These are phyloP conservation scores for Sporopachydermia lactativora DNA, from an alignment of 805 yeast species.

Conservation along the genomic window DNA sequence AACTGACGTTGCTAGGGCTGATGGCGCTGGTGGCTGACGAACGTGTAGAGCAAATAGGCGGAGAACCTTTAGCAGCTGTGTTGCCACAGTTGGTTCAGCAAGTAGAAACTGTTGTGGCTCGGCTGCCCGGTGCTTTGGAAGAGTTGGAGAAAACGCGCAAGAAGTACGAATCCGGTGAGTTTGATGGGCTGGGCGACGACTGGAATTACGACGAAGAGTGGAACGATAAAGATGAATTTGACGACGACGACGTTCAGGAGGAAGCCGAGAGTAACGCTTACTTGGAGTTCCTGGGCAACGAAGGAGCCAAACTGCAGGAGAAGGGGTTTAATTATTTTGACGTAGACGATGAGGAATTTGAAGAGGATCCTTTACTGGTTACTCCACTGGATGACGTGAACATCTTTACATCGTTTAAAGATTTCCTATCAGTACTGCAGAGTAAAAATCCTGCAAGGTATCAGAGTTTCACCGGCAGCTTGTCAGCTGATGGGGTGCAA, in stretches of 20 bases:
- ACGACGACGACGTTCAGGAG: constrained; percentile 14
- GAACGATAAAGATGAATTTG: constrained; percentile 17
- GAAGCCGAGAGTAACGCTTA: constrained; percentile 26
- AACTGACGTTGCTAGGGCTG: constrained; percentile 56
- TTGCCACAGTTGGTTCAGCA: constrained; percentile 36
- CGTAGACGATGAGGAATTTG: constrained; percentile 58
- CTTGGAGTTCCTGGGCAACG: constrained; percentile 32
- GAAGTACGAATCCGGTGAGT: constrained; percentile 27
- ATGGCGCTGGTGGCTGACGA: constrained; percentile 31
- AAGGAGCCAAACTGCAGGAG: constrained; percentile 25
- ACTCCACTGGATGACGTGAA: constrained; percentile 70
- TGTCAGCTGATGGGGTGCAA: constrained; percentile 23
- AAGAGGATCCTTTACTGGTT: constrained; percentile 70
- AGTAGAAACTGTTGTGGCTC: constrained; percentile 37
- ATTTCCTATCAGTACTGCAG: constrained; percentile 35
- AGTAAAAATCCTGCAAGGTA: constrained; percentile 33
- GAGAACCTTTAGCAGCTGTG: constrained; percentile 17
- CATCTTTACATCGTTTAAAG: constrained; percentile 52
- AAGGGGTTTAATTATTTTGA: constrained; percentile 22
- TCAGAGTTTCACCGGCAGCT: constrained; percentile 28
- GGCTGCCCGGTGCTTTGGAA: constrained; percentile 59
- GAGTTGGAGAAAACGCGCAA: constrained; percentile 49
- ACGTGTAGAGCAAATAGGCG: constrained; percentile 18
- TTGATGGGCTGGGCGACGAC: constrained; percentile 17
- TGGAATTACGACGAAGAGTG: constrained; percentile 15